Percentiles rank a stretch among this genome's conserved stretches.
phyloP scores from a whole-genome alignment of 768 basidiomycete genomes.

The Rhodosporidiobolus sp. region DNA sequence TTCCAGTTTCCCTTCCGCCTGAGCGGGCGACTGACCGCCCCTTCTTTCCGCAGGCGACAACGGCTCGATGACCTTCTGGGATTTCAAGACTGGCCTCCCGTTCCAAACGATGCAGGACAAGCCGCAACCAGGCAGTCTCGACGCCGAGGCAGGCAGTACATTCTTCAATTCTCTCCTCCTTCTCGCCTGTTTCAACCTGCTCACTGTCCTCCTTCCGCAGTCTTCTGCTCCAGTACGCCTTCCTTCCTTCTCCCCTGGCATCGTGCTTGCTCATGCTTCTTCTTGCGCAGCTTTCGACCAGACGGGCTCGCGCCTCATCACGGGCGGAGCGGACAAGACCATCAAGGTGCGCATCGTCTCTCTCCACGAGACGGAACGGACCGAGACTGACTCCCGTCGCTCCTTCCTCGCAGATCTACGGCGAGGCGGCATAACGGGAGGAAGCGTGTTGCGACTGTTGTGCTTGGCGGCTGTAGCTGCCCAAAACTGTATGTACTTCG shows the following conservation, averaged over 20 bases:
- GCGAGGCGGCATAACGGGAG: too few relatives aligned
- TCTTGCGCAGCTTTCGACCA: constrained; percentile 73
- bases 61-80: constrained; percentile 87
- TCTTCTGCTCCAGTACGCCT: too few relatives aligned
- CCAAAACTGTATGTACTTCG: too few relatives aligned
- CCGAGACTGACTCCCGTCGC: too few relatives aligned
- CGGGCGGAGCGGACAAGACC: constrained; percentile 94
- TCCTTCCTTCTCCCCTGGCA: too few relatives aligned
- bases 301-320: constrained; percentile 84
- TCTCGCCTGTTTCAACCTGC: too few relatives aligned
- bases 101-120: constrained; percentile 93
- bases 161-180: constrained; percentile 80
- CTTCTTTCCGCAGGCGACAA: constrained; percentile 69
- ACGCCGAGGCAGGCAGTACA: constrained; percentile 97
- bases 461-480: too few relatives aligned
- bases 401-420: too few relatives aligned
- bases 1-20: constrained; percentile 1
- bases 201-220: too few relatives aligned
- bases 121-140: constrained; percentile 94
- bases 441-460: too few relatives aligned
- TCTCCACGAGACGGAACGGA: too few relatives aligned
- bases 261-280: too few relatives aligned
- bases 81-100: constrained; percentile 86
- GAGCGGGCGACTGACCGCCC: neutral
- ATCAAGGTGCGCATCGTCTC: constrained; percentile 90